Evolutionary conservation across 306 rosid species (phyloP), one percentile per base, ranked within the genome.

Genomic region (Rubus parviflorus): DNA sequence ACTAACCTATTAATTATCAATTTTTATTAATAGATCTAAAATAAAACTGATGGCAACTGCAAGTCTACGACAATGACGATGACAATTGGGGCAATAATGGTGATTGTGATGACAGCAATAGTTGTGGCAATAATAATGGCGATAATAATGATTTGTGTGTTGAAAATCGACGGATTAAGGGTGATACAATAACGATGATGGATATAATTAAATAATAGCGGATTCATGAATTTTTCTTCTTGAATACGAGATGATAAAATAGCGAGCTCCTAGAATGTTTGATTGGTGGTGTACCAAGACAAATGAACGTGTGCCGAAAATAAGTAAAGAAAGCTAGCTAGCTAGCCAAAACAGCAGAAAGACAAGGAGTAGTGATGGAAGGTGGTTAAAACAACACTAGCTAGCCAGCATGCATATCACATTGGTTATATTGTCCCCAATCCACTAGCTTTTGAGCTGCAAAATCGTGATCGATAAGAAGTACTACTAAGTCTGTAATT

Each of bases 301-400:
- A 16, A 3, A 37, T 16, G 35, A 63, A 12, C 25, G 2, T 63
- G 12, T 37, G 68, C 23, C 12, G 23, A 63, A 51, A 17, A 51
- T 10, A 51, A 51, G n/a, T 4, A 64, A 64, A 4, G 37, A 3
- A 63, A 64, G 25, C 35, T 30, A 64, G 25, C 35, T 30, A 64
- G 25, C 9, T 30, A 5, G 19, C 40, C 66, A 61, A 61, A 61
- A 13, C 67, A 61, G 9, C 11, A 7, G 63, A 57, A 57, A 57
- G 37, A 22, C 35, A 23, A 11, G 38, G 38, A 22, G 16, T 61
- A 30, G 67, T 30, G 42, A 62, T 12, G 43, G 45, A 62, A 14
- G 43, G 45, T 35, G 35, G 68, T 62, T 62, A 62, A 62, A 35
- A 62, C 68, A 62, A 62, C 45, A 62, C 40, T 62, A 35, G 68